Evolutionary conservation across 805 yeast species (phyloP), one percentile per base, ranked within the genome.

Genomic region (Torulaspora gathmanii): DNA sequence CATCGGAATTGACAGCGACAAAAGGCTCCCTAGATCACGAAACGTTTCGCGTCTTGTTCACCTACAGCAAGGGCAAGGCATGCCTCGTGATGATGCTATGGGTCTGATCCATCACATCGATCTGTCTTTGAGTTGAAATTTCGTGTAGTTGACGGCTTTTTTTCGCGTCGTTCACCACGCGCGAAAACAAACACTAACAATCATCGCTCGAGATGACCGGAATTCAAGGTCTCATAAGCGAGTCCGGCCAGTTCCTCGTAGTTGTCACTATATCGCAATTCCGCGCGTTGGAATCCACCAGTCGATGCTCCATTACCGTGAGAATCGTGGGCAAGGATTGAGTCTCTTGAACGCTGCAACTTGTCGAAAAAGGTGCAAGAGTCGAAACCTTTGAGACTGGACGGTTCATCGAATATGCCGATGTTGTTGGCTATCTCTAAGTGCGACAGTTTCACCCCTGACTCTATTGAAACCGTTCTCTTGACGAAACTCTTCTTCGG

Each of bases 381-480:
- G 10, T 40, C 42, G 3, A 39, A 28, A 12, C 43, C 40, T 20
- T 37, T 50, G 8, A 44, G 45, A 13, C 48, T 30, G 15, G 43
- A 34, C 5, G 57, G 61, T 10, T 28, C 48, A 20, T 53, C 49
- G 37, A 47, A 56, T 15, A 57, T 44, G 3, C 56, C 58, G 7
- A 61, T 54, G 44, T 59, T 49, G 40, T 50, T 56, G 7, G 57
- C 53, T 43, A 55, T 55, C 40, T 61, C 64, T 1, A 50, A 30
- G n/a, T 49, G 48, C 13, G 42, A 33, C 5, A 37, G 20, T 3
- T 27, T 40, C 5, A 26, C 35, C 19, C 26, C 35, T 20, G 28
- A 33, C 9, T 13, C 31, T 6, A 20, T n/a, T 13, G 28, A 36
- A 7, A 35, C 13, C 11, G 12, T 22, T 12, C 26, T 41, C 37